These are phyloP conservation scores for Phytopythium chamaehyphon DNA, from an alignment of 352 stramenopile species.

Conservation along the genomic window DNA sequence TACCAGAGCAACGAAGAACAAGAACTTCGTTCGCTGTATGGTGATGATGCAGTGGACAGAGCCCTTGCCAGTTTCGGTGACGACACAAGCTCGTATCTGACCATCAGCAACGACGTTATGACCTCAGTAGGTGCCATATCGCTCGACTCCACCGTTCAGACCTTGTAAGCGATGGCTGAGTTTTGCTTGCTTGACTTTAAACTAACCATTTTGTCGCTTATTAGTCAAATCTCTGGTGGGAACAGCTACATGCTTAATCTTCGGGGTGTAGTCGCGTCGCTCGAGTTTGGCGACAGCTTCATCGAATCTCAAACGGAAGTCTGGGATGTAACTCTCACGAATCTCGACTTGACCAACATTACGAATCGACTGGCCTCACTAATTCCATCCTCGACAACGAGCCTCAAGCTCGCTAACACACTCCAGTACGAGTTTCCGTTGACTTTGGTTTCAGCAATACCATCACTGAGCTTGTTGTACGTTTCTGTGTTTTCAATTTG, in stretches of 20 bases:
- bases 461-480: background rate
- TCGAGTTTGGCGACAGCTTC: background rate
- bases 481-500: background rate
- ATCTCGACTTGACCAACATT: background rate
- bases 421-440: background rate
- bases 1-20: background rate
- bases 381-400: background rate
- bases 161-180: background rate
- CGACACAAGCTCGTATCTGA: background rate
- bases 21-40: background rate
- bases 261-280: background rate
- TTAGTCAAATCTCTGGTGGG: background rate
- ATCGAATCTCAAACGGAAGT: background rate
- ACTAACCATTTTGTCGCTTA: background rate
- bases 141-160: background rate
- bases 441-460: background rate
- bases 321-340: background rate
- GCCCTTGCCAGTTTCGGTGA: background rate
- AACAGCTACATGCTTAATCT: background rate
- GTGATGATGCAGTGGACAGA: background rate
- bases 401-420: background rate
- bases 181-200: background rate
- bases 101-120: background rate
- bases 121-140: background rate
- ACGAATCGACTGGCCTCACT: background rate